Base-by-base conservation (phyloP, 139 green algal genomes). In the Gonium pectorale region DNA sequence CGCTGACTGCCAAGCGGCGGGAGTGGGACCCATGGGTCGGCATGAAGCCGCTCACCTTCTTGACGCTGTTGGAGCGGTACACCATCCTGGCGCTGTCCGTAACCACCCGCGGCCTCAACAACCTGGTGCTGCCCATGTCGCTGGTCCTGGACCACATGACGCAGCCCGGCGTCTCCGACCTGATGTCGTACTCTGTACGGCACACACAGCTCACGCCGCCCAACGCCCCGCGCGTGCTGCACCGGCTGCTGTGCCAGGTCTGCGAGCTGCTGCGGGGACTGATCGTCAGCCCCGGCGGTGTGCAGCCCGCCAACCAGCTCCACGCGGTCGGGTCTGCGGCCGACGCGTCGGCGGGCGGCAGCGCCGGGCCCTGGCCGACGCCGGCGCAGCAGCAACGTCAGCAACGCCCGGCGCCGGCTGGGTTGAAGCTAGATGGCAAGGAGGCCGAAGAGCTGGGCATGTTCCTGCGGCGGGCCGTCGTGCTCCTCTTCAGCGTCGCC, bases 91-190 rank as follows among this genome's bases (percentile, higher is more conserved):
- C 70, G 11, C 49, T 66, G 19, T 46, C 70, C 21, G 70, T 79
- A 3, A 21, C 33, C 31, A 66, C 70, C 19, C 31, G 49, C 33
- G 70, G 70, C 6, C 13, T 64, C 5, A 46, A 79, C 70, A 66
- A 35, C 49, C 3, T 33, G 19, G 31, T 64, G 2, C 13, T 64
- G 33, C 70, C 70, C 19, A 35, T 21, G 19, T 79, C 70, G 1
- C 46, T 79, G 49, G 70, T 66, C 49, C 49, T 66, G 6, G 70
- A 79, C 49, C 70, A 79, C 70, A 56, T 79, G 46, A 51, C 70
- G 49, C 70, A 79, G 49, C 70, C 49, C 9, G 49, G 49, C 21
- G 21, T 79, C 5, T 33, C 21, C 2, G 49, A 79, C 31, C 31
- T 79, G 31, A 2, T 49, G 21, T 41, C 70, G 46, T 46, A 49